Percentiles rank a stretch among this genome's conserved stretches.
These are phyloP conservation scores for Nakazawaea siamensis DNA, from an alignment of 805 yeast genomes.

Conservation along the genomic window DNA sequence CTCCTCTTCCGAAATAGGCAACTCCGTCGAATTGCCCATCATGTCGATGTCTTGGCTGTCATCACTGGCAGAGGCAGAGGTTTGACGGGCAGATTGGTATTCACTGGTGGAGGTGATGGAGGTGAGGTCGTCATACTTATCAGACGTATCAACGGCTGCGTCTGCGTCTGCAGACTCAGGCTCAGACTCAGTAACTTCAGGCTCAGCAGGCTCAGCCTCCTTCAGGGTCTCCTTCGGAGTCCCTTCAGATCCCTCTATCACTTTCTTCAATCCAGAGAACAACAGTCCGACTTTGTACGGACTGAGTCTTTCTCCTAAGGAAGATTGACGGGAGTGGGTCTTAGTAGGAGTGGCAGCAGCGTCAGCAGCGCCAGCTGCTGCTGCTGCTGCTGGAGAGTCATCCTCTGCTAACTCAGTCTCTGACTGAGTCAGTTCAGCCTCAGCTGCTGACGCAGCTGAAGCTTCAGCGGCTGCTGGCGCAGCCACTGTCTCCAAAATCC, in stretches of 20 bases:
- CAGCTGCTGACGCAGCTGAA: slow-evolving; percentile 11
- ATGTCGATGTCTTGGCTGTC: slow-evolving; percentile 10
- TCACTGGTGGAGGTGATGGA: not conserved
- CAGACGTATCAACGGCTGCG: not conserved
- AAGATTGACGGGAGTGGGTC: slow-evolving; percentile 4
- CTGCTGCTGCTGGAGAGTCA: no score
- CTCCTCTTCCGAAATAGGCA: no score
- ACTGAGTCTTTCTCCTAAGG: slow-evolving; percentile 6
- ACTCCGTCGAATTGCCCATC: slow-evolving; percentile 35
- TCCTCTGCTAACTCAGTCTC: slow-evolving; percentile 1
- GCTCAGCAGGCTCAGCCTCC: not conserved
- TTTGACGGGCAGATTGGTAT: not conserved
- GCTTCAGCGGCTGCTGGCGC: slow-evolving; percentile 10
- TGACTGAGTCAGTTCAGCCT: slow-evolving; percentile 17
- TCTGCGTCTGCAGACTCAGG: no score
- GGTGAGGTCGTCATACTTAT: not conserved
- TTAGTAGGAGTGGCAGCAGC: no score
- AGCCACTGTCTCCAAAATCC: slow-evolving; percentile 17
- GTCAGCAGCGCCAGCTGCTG: not conserved
- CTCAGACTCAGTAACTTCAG: not conserved
- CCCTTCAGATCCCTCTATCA: not conserved
- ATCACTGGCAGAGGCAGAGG: not conserved
- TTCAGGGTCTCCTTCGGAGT: not conserved
- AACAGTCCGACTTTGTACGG: slow-evolving; percentile 7
- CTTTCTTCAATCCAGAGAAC: not conserved